These are phyloP conservation scores for Inonotus hispidus DNA, from an alignment of 1,284 basidiomycete genomes.

Conservation along the genomic window DNA sequence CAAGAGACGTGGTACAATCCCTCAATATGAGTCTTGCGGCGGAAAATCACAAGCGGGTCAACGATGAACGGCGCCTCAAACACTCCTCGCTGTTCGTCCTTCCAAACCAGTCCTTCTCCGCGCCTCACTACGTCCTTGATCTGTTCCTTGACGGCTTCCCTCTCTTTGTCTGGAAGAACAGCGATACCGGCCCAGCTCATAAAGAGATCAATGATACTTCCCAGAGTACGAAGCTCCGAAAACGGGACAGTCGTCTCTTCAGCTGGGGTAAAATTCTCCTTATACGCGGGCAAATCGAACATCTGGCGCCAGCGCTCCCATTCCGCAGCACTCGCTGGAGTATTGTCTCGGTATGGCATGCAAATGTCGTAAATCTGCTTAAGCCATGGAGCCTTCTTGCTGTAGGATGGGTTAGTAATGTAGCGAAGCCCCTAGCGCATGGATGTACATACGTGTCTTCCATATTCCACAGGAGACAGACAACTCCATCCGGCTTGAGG, in stretches of 20 bases:
- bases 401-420: background rate
- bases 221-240: slow-evolving; percentile 34
- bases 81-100: slow-evolving; percentile 40
- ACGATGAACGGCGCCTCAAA: slow-evolving; percentile 42
- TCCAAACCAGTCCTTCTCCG: slow-evolving; percentile 41
- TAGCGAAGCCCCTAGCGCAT: slow-evolving; percentile 59
- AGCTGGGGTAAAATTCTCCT: slow-evolving; percentile 43
- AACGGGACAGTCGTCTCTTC: slow-evolving; percentile 51
- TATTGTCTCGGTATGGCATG: background rate
- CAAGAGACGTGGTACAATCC: background rate
- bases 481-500: slow-evolving; percentile 58
- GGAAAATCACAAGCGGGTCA: background rate
- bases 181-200: slow-evolving; percentile 71
- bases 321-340: slow-evolving; percentile 32
- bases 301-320: slow-evolving; percentile 59
- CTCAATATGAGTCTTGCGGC: background rate
- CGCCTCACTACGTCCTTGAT: slow-evolving; percentile 44
- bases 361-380: slow-evolving; percentile 3
- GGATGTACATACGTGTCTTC: slow-evolving; percentile 52
- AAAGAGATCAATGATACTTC: slow-evolving; percentile 52
- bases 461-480: slow-evolving; percentile 70
- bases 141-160: slow-evolving; percentile 40
- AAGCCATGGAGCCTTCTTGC: background rate
- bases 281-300: slow-evolving; percentile 54
- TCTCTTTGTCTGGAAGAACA: slow-evolving; percentile 49